Evolutionary conservation across 768 basidiomycete genomes (phyloP).

Genomic region (Tylopilus subfusipes): DNA sequence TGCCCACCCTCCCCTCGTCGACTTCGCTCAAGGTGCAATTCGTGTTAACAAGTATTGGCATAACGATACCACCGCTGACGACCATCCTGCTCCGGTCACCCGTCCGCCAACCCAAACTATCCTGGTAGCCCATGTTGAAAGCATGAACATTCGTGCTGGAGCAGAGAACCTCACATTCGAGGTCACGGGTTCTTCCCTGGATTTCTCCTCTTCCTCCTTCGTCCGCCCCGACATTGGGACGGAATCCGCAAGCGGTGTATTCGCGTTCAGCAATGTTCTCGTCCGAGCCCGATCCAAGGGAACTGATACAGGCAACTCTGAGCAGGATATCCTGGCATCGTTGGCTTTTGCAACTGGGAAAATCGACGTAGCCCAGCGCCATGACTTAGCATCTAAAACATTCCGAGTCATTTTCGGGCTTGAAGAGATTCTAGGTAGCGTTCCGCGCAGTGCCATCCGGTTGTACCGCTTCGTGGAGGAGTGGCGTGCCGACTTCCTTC

Average conservation of each 20-base stretch:
- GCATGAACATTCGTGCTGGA: conserved; percentile 55
- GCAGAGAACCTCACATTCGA: conserved; percentile 71
- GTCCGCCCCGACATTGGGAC: conserved; percentile 18
- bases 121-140: conserved; percentile 40
- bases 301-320: conserved; percentile 37
- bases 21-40: conserved; percentile 53
- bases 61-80: background rate
- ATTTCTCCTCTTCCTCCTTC: conserved; percentile 23
- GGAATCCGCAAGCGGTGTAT: conserved; percentile 45
- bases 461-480: conserved; percentile 77
- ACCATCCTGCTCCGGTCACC: background rate
- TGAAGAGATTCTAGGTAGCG: conserved; percentile 47
- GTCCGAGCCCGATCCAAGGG: conserved; percentile 54
- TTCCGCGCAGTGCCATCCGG: conserved; percentile 79
- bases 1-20: conserved; percentile 57
- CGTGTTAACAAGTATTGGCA: conserved; percentile 44
- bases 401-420: conserved; percentile 46
- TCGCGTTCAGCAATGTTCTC: conserved; percentile 49
- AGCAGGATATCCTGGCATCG: conserved; percentile 61
- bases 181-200: conserved; percentile 39
- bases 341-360: conserved; percentile 46
- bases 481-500: conserved; percentile 78
- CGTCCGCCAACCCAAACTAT: conserved; percentile 30
- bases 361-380: conserved; percentile 44
- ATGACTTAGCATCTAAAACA: conserved; percentile 40